These are phyloP conservation scores for Irpex sp. DNA, from an alignment of 1,284 basidiomycete genomes.

Conservation along the genomic window DNA sequence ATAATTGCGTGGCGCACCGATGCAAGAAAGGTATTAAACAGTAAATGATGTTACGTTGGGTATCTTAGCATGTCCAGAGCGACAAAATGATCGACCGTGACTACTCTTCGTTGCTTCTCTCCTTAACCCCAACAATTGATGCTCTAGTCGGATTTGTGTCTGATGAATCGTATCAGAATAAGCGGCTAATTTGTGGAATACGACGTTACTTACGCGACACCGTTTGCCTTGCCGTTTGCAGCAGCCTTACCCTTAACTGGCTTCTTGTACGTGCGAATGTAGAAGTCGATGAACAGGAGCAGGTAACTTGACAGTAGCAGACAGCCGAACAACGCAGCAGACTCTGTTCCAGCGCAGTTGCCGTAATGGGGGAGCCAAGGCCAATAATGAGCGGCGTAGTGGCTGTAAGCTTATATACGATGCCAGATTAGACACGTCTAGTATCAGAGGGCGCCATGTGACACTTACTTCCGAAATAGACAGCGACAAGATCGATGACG, in stretches of 20 bases:
- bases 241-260: constrained; percentile 34
- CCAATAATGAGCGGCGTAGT: constrained; percentile 70
- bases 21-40: constrained; percentile 10
- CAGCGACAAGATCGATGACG: constrained; percentile 83
- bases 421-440: constrained; percentile 14
- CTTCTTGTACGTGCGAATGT: constrained; percentile 81
- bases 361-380: constrained; percentile 63
- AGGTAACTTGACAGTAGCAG: constrained; percentile 87
- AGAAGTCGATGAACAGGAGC: constrained; percentile 89
- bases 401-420: constrained; percentile 67
- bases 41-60: constrained; percentile 7
- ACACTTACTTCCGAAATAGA: constrained; percentile 90
- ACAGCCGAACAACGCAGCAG: constrained; percentile 88
- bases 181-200: not conserved
- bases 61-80: constrained; percentile 1
- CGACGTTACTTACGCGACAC: not conserved
- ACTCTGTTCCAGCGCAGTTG: constrained; percentile 87
- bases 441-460: not conserved
- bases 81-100: constrained; percentile 2
- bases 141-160: constrained; percentile 28
- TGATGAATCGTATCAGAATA: constrained; percentile 5
- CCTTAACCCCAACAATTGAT: not conserved
- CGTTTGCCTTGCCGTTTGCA: constrained; percentile 29
- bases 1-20: not conserved
- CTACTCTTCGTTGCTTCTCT: not conserved